These are phyloP conservation scores for Monoraphidium neglectum DNA, from an alignment of 139 green algal genomes.

Conservation along the genomic window DNA sequence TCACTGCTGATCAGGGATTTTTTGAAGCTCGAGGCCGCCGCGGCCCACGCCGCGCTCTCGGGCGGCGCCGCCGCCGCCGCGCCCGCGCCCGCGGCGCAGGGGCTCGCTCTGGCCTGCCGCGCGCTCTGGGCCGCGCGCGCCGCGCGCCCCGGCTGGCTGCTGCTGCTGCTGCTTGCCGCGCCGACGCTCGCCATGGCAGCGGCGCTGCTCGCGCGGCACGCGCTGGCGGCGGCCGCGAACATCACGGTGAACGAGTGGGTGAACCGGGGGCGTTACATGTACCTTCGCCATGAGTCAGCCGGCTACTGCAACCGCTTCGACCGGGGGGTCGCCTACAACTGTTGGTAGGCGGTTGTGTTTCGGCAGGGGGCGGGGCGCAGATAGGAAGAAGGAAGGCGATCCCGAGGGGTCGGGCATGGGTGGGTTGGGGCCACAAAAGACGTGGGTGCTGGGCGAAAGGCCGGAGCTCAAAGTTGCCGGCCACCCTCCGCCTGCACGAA, in stretches of 20 bases:
- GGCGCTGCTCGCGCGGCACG: too few species aligned
- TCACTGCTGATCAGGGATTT: not conserved
- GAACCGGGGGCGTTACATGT: constrained; percentile 20
- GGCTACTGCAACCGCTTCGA: constrained; percentile 35
- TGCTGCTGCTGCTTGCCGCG: constrained; percentile 8
- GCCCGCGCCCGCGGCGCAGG: not conserved
- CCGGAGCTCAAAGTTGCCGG: too few species aligned
- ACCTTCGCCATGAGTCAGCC: constrained; percentile 9
- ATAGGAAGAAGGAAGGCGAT: too few species aligned
- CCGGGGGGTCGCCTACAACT: constrained; percentile 23
- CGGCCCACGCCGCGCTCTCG: not conserved
- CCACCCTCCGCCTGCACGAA: too few species aligned
- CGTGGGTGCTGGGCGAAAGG: too few species aligned
- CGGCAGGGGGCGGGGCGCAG: too few species aligned
- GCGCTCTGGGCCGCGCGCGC: not conserved
- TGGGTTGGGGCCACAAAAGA: too few species aligned
- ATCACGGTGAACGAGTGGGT: constrained; percentile 33
- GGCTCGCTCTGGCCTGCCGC: not conserved
- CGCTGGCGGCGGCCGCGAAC: constrained; percentile 5
- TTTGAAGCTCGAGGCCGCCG: not conserved
- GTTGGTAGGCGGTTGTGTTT: too few species aligned
- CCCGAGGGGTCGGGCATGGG: too few species aligned
- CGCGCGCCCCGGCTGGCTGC: constrained; percentile 6
- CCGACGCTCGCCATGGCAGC: too few species aligned
- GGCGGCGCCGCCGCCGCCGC: not conserved